phyloP scores from a whole-genome alignment of 805 yeast genomes.

The Candida manassasensis region DNA sequence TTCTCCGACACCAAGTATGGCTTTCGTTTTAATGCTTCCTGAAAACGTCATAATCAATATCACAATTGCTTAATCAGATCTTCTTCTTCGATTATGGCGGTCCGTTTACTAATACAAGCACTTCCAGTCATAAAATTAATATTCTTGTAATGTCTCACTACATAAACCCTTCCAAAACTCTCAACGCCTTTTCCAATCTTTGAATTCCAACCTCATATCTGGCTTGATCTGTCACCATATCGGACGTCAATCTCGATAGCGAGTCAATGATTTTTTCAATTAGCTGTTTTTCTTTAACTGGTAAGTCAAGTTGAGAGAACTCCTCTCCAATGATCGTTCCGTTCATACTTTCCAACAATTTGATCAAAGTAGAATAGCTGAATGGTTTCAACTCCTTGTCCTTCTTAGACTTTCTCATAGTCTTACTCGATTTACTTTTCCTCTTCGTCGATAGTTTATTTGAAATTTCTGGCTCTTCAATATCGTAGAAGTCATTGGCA shows the following conservation, averaged over 20 bases:
- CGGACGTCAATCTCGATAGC: slow-evolving; percentile 79
- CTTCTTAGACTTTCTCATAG: slow-evolving; percentile 4
- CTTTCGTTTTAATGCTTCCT: no score
- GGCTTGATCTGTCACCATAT: slow-evolving; percentile 81
- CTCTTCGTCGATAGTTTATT: slow-evolving; percentile 23
- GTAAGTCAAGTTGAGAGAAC: slow-evolving; percentile 68
- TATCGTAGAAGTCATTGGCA: slow-evolving; percentile 33
- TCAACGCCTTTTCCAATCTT: slow-evolving; percentile 74
- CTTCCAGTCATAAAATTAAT: no score
- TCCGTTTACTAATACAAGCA: no score
- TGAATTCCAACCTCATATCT: slow-evolving; percentile 76
- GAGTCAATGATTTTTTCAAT: slow-evolving; percentile 85
- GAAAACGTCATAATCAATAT: no score
- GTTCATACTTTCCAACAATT: slow-evolving; percentile 51
- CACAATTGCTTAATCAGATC: no score
- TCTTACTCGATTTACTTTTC: slow-evolving; percentile 10
- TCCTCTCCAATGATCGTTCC: slow-evolving; percentile 65
- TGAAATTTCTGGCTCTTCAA: slow-evolving; percentile 33
- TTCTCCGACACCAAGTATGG: no score
- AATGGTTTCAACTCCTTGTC: slow-evolving; percentile 29
- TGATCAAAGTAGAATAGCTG: slow-evolving; percentile 43
- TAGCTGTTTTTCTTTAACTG: slow-evolving; percentile 69
- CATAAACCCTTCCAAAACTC: slow-evolving; percentile 78
- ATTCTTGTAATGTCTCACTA: no score
- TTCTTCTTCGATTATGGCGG: no score